Conservation (phyloP, 768 basidiomycete genomes). For the Pleurotus djamor region DNA sequence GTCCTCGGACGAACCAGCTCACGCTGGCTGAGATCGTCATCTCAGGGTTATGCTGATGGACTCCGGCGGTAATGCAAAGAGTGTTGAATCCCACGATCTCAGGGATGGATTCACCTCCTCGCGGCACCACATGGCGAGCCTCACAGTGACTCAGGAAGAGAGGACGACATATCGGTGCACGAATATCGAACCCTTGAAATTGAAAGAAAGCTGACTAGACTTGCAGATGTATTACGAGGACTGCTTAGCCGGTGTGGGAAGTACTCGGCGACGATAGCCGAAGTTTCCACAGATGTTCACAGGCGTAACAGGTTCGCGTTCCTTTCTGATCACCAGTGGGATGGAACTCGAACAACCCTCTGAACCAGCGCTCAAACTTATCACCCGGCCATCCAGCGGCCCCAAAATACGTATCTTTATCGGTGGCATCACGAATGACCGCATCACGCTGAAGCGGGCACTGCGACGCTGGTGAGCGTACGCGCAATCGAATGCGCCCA, state of each 20-base stretch:
- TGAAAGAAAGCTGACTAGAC: background rate
- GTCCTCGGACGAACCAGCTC: constrained; percentile 7
- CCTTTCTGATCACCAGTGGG: background rate
- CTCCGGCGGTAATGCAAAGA: constrained; percentile 6
- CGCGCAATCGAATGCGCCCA: background rate
- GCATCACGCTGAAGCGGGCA: background rate
- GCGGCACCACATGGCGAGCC: background rate
- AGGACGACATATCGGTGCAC: background rate
- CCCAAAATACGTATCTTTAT: background rate
- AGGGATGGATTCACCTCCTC: background rate
- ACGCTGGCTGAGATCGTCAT: constrained; percentile 3
- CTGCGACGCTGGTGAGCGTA: background rate
- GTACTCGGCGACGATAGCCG: constrained; percentile 7
- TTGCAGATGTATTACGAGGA: background rate
- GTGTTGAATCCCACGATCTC: background rate
- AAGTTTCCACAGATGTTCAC: constrained; percentile 5
- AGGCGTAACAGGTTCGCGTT: background rate
- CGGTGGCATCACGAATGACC: background rate
- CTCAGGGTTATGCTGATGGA: constrained; percentile 3
- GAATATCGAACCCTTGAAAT: background rate
- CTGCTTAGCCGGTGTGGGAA: constrained; percentile 5
- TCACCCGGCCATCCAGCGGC: background rate
- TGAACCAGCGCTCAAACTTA: background rate
- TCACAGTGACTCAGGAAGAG: background rate
- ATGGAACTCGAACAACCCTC: background rate